phyloP scores from a whole-genome alignment of 352 stramenopile genomes.

The Phytopythium chamaehyphon region DNA sequence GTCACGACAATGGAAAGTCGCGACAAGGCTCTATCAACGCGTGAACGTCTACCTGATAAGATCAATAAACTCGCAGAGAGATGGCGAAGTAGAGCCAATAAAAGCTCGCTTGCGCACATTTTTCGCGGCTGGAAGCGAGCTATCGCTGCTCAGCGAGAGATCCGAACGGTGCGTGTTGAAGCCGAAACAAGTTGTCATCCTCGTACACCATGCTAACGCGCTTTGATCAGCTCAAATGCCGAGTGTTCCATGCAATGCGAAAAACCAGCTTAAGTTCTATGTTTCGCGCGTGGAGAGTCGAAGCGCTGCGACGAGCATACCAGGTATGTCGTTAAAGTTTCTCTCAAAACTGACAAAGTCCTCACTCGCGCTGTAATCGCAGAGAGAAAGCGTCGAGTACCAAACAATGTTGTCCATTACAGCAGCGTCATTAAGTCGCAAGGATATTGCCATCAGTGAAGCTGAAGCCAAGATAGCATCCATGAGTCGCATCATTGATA shows the following conservation, averaged over 20 bases:
- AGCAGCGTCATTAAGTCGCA: slow-evolving; percentile 64
- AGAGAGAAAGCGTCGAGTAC: slow-evolving; percentile 71
- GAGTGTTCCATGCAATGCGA: slow-evolving; percentile 45
- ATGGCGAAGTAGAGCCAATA: slow-evolving; percentile 12
- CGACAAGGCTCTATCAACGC: slow-evolving; percentile 36
- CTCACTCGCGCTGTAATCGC: background rate
- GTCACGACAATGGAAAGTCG: slow-evolving; percentile 46
- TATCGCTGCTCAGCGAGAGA: slow-evolving; percentile 34
- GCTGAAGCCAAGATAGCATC: slow-evolving; percentile 59
- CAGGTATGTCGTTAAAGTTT: slow-evolving; percentile 18
- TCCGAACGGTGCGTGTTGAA: slow-evolving; percentile 27
- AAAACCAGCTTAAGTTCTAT: slow-evolving; percentile 51
- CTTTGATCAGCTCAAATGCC: slow-evolving; percentile 46
- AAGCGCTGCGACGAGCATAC: slow-evolving; percentile 62
- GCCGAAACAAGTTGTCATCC: background rate
- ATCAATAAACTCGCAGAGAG: slow-evolving; percentile 34
- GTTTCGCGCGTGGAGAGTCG: slow-evolving; percentile 71
- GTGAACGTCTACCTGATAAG: slow-evolving; percentile 36
- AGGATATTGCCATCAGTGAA: slow-evolving; percentile 67
- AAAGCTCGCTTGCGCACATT: slow-evolving; percentile 19
- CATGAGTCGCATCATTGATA: slow-evolving; percentile 77
- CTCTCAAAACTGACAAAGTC: background rate
- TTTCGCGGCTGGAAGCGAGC: slow-evolving; percentile 48
- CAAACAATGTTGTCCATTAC: slow-evolving; percentile 81
- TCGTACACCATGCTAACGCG: background rate